Evolutionary conservation across 106 monocot genomes (phyloP).

Genomic region (Acanthochlamys bracteata): DNA sequence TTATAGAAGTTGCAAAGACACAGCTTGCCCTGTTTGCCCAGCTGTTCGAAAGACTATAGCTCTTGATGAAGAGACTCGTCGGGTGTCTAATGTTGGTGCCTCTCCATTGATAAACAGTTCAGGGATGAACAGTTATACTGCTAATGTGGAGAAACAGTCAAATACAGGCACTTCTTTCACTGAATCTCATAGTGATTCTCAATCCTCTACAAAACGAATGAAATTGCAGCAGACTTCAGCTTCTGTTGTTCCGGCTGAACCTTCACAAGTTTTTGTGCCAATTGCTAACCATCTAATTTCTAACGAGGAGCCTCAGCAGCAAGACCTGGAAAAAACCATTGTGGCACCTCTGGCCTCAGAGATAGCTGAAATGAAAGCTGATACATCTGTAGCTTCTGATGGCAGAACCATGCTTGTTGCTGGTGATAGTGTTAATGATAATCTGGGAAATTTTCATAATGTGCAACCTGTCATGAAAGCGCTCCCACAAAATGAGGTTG

Average conservation of each 20-base stretch:
- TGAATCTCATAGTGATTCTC: constrained; percentile 45
- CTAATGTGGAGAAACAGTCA: constrained; percentile 17
- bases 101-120: constrained; percentile 20
- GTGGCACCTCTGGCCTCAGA: constrained; percentile 8
- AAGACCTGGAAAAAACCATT: background rate
- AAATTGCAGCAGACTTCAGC: constrained; percentile 40
- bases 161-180: constrained; percentile 13
- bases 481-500: constrained; percentile 21
- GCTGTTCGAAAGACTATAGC: constrained; percentile 41
- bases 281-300: constrained; percentile 22
- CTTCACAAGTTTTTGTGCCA: constrained; percentile 28
- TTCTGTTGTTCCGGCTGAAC: constrained; percentile 25
- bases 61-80: constrained; percentile 18
- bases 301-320: constrained; percentile 16
- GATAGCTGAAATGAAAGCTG: constrained; percentile 35
- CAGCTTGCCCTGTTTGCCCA: constrained; percentile 76
- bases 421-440: constrained; percentile 19
- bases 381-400: constrained; percentile 18
- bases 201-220: constrained; percentile 47
- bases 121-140: constrained; percentile 19
- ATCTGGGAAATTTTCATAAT: constrained; percentile 12
- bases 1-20: constrained; percentile 27
- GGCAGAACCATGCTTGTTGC: constrained; percentile 12
- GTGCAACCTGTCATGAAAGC: constrained; percentile 13
- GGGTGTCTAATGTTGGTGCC: constrained; percentile 18